Conservation (phyloP, 2,329 filamentous ascomycete species). For the Aspergillus pseudoterreus region DNA sequence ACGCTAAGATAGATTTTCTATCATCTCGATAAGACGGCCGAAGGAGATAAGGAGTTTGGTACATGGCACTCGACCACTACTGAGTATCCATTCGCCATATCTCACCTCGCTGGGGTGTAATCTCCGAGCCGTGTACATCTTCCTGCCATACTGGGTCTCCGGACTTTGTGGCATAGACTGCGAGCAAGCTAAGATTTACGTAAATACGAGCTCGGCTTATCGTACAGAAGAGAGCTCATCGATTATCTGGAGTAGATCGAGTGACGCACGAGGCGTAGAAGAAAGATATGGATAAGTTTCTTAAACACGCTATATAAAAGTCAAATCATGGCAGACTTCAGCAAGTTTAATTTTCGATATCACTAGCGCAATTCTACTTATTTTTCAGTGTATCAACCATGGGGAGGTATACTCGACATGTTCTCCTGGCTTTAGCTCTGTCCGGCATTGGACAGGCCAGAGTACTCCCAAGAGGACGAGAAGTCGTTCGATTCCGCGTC, state of each 20-base stretch:
- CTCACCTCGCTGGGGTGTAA: background rate
- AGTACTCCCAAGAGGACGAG: background rate
- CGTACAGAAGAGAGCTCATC: background rate
- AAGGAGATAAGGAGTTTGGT: background rate
- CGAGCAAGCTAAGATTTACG: background rate
- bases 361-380: background rate
- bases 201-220: background rate
- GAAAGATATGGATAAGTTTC: no score
- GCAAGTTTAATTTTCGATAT: background rate
- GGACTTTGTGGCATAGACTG: background rate
- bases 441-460: background rate
- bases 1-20: no score
- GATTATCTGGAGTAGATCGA: background rate
- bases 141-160: background rate
- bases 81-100: background rate
- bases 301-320: no score
- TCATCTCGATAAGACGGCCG: background rate
- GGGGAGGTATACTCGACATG: background rate
- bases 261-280: no score
- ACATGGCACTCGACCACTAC: background rate
- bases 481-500: conserved; percentile 25
- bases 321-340: background rate
- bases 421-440: background rate
- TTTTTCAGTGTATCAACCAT: background rate
- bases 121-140: background rate